A percentile compares a stretch with the other conserved stretches of the same genome.
Evolutionary conservation across 1,139 yeast genomes (phyloP).

Genomic region (Sugiyamaella paludigena): DNA sequence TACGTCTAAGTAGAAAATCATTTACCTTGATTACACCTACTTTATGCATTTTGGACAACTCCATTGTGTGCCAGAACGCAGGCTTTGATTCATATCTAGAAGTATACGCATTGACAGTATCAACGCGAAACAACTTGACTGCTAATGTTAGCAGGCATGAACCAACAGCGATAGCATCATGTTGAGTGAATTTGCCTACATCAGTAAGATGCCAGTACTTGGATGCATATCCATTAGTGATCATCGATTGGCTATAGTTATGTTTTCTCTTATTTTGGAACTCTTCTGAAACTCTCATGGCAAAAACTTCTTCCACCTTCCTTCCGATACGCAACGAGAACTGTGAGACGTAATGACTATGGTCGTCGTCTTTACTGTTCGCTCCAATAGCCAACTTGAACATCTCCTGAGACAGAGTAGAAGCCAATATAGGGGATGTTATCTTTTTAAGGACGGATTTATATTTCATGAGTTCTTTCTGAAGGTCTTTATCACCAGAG

Average conservation of each 20-base stretch:
- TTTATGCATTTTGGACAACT: conserved; percentile 63
- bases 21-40: conserved; percentile 76
- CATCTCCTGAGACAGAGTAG: conserved; percentile 6
- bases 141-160: conserved; percentile 63
- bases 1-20: conserved; percentile 53
- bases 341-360: conserved; percentile 5
- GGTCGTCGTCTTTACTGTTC: conserved; percentile 1
- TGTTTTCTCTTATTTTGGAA: not conserved
- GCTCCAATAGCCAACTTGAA: conserved; percentile 1
- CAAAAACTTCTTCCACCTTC: conserved; percentile 5
- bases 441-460: not conserved
- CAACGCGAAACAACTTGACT: conserved; percentile 56
- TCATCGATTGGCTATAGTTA: conserved; percentile 14
- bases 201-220: conserved; percentile 35
- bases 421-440: conserved; percentile 1
- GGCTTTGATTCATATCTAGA: conserved; percentile 48
- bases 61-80: conserved; percentile 81
- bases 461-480: not conserved
- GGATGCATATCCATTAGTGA: not conserved
- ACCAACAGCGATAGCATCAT: conserved; percentile 72
- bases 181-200: conserved; percentile 35
- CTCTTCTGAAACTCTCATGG: not conserved
- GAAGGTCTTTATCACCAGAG: not conserved
- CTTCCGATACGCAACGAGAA: conserved; percentile 7
- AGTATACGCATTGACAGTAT: conserved; percentile 48